Evolutionary conservation across 306 rosid genomes (phyloP), one percentile per base, ranked within the genome.

Genomic region (Fagus sylvatica): DNA sequence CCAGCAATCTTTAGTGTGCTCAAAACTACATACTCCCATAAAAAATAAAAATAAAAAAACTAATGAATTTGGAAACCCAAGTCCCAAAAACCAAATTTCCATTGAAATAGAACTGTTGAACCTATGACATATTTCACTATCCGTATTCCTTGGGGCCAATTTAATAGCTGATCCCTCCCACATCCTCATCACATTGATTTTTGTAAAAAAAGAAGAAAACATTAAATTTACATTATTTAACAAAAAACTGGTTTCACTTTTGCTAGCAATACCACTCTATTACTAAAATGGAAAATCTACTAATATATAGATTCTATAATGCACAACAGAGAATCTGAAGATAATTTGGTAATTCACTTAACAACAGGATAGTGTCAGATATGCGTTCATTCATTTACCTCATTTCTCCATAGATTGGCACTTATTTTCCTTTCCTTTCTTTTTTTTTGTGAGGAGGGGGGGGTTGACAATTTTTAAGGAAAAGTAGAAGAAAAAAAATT

Each of bases 201-300:
- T 57, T 28, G 1, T 57, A 3, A 28, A 33, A 30, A 57, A 10
- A 57, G 12, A 57, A 4, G 32, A 49, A 60, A 37, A 19, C 53
- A 39, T 19, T 39, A 2, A n/a, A 41, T 66, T 37, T 36, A 67
- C 22, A 55, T 37, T 41, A 33, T 54, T 40, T 13, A 62, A 0
- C n/a, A n/a, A 15, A 71, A 28, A 16, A 6, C 36, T 64, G 9
- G 33, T 7, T 39, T 60, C 16, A 49, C 56, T 13, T 51, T 53
- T 51, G 12, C 83, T 30, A 61, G 41, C 39, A 46, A 41, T 43
- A 77, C 40, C 42, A 57, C 19, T 84, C 74, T 34, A 74, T 36
- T 57, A 68, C 19, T 56, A 40, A 69, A 54, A 79, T 11, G 12
- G 6, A 2, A 19, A 54, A 5, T 33, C 39, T 12, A 32, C 2